Base-by-base conservation (phyloP, 352 stramenopile species). In the Phytophthora pluvialis region DNA sequence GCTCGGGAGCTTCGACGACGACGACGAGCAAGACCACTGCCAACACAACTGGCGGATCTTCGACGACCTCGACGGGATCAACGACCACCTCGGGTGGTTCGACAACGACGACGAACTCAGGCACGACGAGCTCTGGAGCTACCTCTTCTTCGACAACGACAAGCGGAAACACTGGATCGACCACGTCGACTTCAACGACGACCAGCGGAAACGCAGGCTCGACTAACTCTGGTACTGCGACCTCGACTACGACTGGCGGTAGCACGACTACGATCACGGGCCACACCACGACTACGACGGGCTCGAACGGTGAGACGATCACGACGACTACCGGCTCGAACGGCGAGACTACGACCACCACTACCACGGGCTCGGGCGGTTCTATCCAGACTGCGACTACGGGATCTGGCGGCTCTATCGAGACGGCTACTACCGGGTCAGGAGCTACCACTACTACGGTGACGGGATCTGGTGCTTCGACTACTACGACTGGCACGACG, bases 381-480 rank as follows among this genome's bases (percentile, higher is more conserved):
- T 45, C 55, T 3, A 67, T 56, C 31, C 42, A 62, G 51, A 70
- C 58, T 5, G 56, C 50, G 4, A 71, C 53, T n/a, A 71, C 53
- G 9, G 60, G 60, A 21, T 68, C 65, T 26, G 65, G 59, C 8
- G 59, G 46, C 4, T 54, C 50, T 11, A 63, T 68, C 21, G 15
- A 64, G 52, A 67, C 55, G 2, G 65, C 48, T 1, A 64, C 53
- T 2, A 70, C 69, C 15, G 64, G 50, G 51, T 64, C 64, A 1
- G 59, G 59, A 31, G 64, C 45, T 33, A 59, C 25, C 5, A 70
- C 55, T 26, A 52, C 55, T 12, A 70, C 49, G 26, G 52, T 36
- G 25, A 74, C 55, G 16, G 58, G 50, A n/a, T 64, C 64, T 5
- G 57, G 50, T 29, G 51, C 32, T 21, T 51, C 40, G 40, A 69